phyloP scores from a whole-genome alignment of 1,139 yeast species.

The Candida smagusa region DNA sequence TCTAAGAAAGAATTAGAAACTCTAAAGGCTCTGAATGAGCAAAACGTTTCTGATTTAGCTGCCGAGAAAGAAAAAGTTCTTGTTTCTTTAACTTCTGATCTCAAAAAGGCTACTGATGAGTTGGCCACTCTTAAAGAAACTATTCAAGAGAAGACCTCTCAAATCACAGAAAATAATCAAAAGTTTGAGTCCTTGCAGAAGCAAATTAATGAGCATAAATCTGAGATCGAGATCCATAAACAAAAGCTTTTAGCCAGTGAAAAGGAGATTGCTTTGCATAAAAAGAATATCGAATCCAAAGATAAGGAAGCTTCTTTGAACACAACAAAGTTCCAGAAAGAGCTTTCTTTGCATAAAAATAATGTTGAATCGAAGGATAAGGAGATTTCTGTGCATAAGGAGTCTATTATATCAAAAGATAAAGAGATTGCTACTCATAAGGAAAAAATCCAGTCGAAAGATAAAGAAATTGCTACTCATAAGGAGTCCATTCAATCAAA shows the following conservation, averaged over 20 bases:
- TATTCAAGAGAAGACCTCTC: too few species aligned
- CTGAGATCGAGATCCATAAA: neutral
- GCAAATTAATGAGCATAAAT: too few species aligned
- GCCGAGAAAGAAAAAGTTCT: too few species aligned
- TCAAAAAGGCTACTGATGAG: too few species aligned
- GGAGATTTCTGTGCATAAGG: conserved; percentile 1
- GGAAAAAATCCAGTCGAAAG: too few species aligned
- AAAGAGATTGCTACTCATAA: too few species aligned
- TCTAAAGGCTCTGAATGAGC: too few species aligned
- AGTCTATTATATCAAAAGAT: neutral
- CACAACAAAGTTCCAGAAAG: neutral
- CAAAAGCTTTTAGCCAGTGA: neutral
- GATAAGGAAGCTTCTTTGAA: neutral
- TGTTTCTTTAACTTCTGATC: too few species aligned
- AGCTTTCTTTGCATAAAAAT: neutral
- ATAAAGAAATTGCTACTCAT: neutral
- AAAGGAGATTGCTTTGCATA: neutral
- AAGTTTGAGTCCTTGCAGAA: too few species aligned
- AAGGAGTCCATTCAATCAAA: neutral
- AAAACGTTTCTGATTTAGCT: too few species aligned
- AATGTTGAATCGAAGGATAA: conserved; percentile 1
- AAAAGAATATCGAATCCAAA: neutral
- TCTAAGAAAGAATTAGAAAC: too few species aligned
- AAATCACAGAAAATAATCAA: neutral
- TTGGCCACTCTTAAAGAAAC: too few species aligned